A percentile compares a stretch with the other conserved stretches of the same genome.
Evolutionary conservation across 2,329 filamentous ascomycete species (phyloP).

Genomic region (Periconia sp.): DNA sequence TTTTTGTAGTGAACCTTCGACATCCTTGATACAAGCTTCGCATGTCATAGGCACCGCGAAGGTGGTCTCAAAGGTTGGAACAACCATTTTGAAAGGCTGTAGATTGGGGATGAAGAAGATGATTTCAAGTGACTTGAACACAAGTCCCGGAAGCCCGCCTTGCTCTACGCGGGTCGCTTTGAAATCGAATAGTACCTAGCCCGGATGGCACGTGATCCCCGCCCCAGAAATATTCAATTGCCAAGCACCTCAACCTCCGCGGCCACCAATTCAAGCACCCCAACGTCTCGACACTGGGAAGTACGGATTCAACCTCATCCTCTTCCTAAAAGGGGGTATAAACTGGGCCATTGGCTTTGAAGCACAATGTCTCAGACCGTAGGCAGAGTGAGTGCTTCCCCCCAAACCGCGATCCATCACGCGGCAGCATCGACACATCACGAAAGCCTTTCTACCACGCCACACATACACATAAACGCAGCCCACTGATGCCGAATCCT

Average conservation of each 20-base stretch:
- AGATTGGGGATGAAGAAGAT: background rate
- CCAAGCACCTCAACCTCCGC: slow-evolving; percentile 13
- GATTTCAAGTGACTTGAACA: background rate
- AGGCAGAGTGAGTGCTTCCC: slow-evolving; percentile 63
- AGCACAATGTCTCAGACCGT: slow-evolving; percentile 74
- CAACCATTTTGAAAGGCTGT: slow-evolving; percentile 23
- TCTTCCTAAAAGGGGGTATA: background rate
- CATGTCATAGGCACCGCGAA: slow-evolving; percentile 95
- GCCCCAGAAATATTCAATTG: slow-evolving; percentile 8
- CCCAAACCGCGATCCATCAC: slow-evolving; percentile 19
- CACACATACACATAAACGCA: background rate
- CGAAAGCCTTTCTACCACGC: background rate
- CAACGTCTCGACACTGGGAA: background rate
- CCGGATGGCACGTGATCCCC: slow-evolving; percentile 11
- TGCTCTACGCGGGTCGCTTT: slow-evolving; percentile 22
- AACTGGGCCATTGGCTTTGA: slow-evolving; percentile 25
- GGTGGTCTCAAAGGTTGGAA: slow-evolving; percentile 66
- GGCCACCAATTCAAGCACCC: background rate
- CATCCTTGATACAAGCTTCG: slow-evolving; percentile 82
- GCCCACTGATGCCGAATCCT: slow-evolving; percentile 8
- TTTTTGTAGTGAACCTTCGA: slow-evolving; percentile 76
- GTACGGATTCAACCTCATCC: background rate
- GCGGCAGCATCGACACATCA: slow-evolving; percentile 1
- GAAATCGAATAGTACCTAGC: slow-evolving; percentile 27
- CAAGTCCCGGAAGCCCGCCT: background rate